Base-by-base conservation (phyloP, 345 rosid species). In the Melaleuca quinquenervia region DNA sequence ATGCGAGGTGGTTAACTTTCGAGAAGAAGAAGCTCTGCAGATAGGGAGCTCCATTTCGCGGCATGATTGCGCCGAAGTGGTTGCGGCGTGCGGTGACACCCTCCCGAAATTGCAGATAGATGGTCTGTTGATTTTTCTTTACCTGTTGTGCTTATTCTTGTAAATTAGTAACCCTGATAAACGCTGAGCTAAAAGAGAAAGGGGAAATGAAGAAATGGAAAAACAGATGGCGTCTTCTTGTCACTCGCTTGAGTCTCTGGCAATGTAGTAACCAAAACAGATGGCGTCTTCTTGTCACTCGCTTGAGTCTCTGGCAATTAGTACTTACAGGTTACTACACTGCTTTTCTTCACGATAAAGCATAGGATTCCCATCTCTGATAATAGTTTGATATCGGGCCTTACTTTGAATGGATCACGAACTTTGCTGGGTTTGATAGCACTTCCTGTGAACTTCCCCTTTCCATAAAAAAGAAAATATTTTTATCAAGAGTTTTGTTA, bases 41-140 rank as follows among this genome's bases (percentile, higher is more conserved):
- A 84, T 92, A 36, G 98, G 95, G 45, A 92, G 95, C 93, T 90
- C 92, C 45, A 89, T 85, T 88, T 62, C 91, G 27, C 87, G 85
- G 84, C 70, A 32, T 0, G 88, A 91, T 86, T 90, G 91, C 85
- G 83, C 89, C 32, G 94, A 90, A 86, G 84, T 96, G 89, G 84
- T 93, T 50, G 88, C 90, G 74, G 87, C 90, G 75, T 92, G 91
- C 87, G 55, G 84, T 52, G 90, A 89, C 49, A 50, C 92, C 87
- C 76, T 93, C 32, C 82, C 85, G 51, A 93, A 91, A 85, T 53
- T 94, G 83, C 90, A 89, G 12, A 87, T 86, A 83, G 89, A 88
- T 21, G 94, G 98, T 95, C 87, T 26, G 91, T 84, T 48, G 41
- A 50, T 62, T 12, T 22, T n/a, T 14, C 7, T 62, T 78, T 50